Evolutionary conservation across 192 early-diverging fungal genomes (phyloP).

Genomic region (Podila epigama): DNA sequence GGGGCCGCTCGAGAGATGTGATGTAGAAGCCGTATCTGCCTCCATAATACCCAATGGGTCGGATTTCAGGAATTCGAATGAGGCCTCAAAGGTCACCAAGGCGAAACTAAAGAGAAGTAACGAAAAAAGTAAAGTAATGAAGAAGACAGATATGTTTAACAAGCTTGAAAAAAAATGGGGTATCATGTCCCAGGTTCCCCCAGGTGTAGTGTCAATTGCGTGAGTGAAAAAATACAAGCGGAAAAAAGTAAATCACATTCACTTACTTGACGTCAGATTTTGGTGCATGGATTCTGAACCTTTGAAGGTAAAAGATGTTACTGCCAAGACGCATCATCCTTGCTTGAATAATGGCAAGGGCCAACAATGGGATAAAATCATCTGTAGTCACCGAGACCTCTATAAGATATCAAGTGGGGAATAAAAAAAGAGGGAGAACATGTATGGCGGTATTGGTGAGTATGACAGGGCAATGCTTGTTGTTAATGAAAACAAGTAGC

Average conservation of each 20-base stretch:
- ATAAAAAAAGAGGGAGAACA: neutral
- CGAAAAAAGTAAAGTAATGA: neutral
- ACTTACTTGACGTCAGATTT: conserved; percentile 56
- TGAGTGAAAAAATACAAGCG: no score
- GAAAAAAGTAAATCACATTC: no score
- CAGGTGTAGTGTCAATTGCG: no score
- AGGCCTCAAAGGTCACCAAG: conserved; percentile 55
- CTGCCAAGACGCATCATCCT: conserved; percentile 52
- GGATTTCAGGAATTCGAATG: conserved; percentile 57
- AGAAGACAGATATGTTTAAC: neutral
- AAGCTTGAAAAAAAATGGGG: neutral
- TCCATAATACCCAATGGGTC: conserved; percentile 55
- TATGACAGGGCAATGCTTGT: neutral
- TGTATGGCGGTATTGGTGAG: neutral
- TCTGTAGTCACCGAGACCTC: conserved; percentile 59
- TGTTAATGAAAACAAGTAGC: neutral
- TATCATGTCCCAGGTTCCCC: no score
- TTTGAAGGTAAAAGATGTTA: conserved; percentile 57
- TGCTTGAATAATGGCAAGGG: conserved; percentile 57
- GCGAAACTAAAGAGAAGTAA: conserved; percentile 48
- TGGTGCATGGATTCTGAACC: conserved; percentile 54
- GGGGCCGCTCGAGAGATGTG: conserved; percentile 13
- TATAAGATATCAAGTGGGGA: conserved; percentile 21
- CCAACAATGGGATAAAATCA: conserved; percentile 62
- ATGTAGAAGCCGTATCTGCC: conserved; percentile 5